Percentiles rank a stretch among this genome's conserved stretches.
phyloP scores from a whole-genome alignment of 805 yeast genomes.

The Saturnispora quitensis region DNA sequence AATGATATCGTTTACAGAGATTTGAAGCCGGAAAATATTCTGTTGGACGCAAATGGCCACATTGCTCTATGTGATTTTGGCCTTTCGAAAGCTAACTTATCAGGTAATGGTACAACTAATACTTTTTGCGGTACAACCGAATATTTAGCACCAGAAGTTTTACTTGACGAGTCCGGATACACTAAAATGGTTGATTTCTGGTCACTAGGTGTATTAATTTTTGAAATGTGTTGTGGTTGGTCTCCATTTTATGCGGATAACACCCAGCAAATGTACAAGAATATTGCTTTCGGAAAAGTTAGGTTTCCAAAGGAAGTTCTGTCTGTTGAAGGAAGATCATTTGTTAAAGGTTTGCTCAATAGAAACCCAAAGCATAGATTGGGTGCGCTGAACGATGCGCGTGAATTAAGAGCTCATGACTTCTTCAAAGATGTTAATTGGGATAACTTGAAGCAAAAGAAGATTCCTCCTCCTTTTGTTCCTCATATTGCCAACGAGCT shows the following conservation, averaged over 20 bases:
- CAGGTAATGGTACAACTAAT: constrained; percentile 82
- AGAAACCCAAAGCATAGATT: constrained; percentile 93
- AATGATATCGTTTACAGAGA: constrained; percentile 95
- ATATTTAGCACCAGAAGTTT: constrained; percentile 93
- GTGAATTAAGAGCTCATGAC: constrained; percentile 86
- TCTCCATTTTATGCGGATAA: constrained; percentile 97
- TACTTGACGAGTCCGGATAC: constrained; percentile 91
- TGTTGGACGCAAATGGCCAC: constrained; percentile 94
- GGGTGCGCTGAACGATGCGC: constrained; percentile 86
- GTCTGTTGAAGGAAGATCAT: constrained; percentile 86
- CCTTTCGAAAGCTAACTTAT: constrained; percentile 82
- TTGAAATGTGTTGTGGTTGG: constrained; percentile 99
- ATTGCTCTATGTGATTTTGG: constrained; percentile 97
- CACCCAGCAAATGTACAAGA: constrained; percentile 97
- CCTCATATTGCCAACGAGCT: constrained; percentile 87
- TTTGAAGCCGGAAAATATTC: constrained; percentile 91
- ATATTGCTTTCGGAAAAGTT: constrained; percentile 97
- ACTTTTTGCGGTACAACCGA: constrained; percentile 99
- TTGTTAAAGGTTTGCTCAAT: constrained; percentile 90
- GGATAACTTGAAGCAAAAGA: constrained; percentile 67
- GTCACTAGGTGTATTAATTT: constrained; percentile 93
- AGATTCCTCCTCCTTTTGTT: constrained; percentile 92
- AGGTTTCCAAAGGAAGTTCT: constrained; percentile 94
- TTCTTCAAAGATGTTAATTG: constrained; percentile 90
- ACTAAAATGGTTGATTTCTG: constrained; percentile 99